Evolutionary conservation across 495 filamentous ascomycete genomes (phyloP).

Genomic region (Tuber calosporum): DNA sequence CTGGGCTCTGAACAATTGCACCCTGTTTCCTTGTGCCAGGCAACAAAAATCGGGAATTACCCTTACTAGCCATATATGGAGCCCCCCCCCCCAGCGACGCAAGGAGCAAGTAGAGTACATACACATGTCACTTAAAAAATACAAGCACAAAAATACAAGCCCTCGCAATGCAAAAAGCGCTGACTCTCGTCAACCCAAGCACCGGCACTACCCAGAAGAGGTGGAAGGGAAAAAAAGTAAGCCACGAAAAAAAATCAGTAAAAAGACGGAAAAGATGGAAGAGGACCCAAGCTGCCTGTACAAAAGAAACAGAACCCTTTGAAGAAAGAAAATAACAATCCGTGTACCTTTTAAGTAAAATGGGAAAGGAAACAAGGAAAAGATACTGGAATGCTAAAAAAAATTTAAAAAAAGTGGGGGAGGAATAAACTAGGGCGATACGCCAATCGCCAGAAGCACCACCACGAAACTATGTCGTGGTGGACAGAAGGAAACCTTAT

Average conservation of each 20-base stretch:
- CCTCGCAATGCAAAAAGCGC: neutral
- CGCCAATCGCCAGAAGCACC: conserved; percentile 24
- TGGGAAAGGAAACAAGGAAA: conserved; percentile 1
- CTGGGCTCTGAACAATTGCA: neutral
- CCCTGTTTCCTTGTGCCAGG: neutral
- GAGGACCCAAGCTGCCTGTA: neutral
- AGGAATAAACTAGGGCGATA: conserved; percentile 24
- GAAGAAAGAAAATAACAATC: neutral
- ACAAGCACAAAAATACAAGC: conserved; percentile 3
- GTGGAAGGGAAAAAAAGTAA: neutral
- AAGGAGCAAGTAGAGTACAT: neutral
- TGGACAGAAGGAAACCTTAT: conserved; percentile 10
- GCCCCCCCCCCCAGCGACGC: neutral
- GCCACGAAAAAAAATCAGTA: neutral
- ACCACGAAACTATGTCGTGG: conserved; percentile 5
- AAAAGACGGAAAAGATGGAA: neutral
- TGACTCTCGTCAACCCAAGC: neutral
- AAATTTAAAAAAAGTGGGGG: conserved; percentile 18
- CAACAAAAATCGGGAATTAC: neutral
- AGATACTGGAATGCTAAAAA: conserved; percentile 5
- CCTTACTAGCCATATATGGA: neutral
- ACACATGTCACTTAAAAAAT: neutral
- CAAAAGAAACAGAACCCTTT: neutral
- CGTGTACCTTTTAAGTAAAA: neutral
- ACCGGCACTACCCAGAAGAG: neutral